A percentile compares a stretch with the other conserved stretches of the same genome.
phyloP scores from a whole-genome alignment of 192 early-diverging fungal genomes.

The Bifiguratus adelaidae region DNA sequence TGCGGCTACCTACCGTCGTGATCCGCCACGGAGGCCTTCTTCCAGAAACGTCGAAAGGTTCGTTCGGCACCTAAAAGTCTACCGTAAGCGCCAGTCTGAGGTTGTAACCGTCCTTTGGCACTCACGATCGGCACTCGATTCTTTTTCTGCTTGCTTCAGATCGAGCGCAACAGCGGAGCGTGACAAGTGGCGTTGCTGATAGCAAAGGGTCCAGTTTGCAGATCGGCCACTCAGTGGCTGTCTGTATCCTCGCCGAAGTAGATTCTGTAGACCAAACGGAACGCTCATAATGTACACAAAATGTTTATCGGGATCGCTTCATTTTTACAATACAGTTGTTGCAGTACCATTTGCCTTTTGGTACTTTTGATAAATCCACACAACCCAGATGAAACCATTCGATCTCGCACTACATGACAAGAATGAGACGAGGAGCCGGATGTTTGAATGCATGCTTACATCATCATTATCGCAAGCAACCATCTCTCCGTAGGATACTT shows the following conservation, averaged over 20 bases:
- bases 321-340: constrained; percentile 58
- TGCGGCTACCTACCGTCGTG: constrained; percentile 24
- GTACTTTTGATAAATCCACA: constrained; percentile 77
- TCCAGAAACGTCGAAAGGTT: constrained; percentile 54
- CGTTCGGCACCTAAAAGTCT: constrained; percentile 31
- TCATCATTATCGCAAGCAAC: constrained; percentile 90
- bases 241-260: no score
- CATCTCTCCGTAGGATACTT: constrained; percentile 97
- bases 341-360: constrained; percentile 96
- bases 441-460: constrained; percentile 28
- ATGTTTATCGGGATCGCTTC: no score
- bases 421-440: not conserved
- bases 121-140: no score
- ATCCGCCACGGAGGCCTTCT: constrained; percentile 32
- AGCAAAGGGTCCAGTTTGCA: no score
- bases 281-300: no score
- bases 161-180: no score
- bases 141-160: no score
- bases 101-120: no score
- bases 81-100: no score
- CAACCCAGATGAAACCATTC: constrained; percentile 99
- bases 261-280: no score
- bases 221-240: no score
- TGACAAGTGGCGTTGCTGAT: no score
- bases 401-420: constrained; percentile 57